phyloP scores from a whole-genome alignment of 2,329 filamentous ascomycete species.

The Dactylonectria macrodidyma region DNA sequence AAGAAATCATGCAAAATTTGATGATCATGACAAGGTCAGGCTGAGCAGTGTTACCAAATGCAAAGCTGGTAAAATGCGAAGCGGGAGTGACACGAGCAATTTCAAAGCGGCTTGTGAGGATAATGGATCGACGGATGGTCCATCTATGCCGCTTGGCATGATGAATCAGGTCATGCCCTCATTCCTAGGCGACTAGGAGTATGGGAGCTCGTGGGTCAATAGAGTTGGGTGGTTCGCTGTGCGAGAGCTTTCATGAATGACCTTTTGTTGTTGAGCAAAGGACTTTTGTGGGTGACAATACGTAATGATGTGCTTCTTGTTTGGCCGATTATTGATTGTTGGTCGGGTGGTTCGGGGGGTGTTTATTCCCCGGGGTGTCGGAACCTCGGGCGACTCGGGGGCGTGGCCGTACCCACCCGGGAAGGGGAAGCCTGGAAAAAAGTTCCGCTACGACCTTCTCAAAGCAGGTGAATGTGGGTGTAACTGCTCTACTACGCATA shows the following conservation, averaged over 20 bases:
- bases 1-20: slow-evolving; percentile 14
- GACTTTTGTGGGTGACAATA: slow-evolving; percentile 44
- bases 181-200: background rate
- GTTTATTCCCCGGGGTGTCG: slow-evolving; percentile 7
- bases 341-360: slow-evolving; percentile 25
- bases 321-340: slow-evolving; percentile 30
- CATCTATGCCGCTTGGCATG: slow-evolving; percentile 5
- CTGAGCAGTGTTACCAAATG: background rate
- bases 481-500: background rate
- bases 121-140: slow-evolving; percentile 1
- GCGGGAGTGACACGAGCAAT: background rate
- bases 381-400: slow-evolving; percentile 9
- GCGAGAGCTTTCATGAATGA: slow-evolving; percentile 11
- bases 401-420: slow-evolving; percentile 16
- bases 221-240: slow-evolving; percentile 32
- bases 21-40: slow-evolving; percentile 14
- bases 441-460: slow-evolving; percentile 44
- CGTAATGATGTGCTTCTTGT: slow-evolving; percentile 39
- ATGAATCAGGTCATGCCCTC: slow-evolving; percentile 24
- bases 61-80: background rate
- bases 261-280: slow-evolving; percentile 39
- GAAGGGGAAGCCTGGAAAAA: slow-evolving; percentile 14
- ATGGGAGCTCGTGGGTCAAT: slow-evolving; percentile 25
- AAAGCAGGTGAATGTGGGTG: slow-evolving; percentile 36
- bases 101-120: background rate